Evolutionary conservation across 2,329 filamentous ascomycete genomes (phyloP), one percentile per base, ranked within the genome.

Genomic region (Coniosporium tulheliwenetii): DNA sequence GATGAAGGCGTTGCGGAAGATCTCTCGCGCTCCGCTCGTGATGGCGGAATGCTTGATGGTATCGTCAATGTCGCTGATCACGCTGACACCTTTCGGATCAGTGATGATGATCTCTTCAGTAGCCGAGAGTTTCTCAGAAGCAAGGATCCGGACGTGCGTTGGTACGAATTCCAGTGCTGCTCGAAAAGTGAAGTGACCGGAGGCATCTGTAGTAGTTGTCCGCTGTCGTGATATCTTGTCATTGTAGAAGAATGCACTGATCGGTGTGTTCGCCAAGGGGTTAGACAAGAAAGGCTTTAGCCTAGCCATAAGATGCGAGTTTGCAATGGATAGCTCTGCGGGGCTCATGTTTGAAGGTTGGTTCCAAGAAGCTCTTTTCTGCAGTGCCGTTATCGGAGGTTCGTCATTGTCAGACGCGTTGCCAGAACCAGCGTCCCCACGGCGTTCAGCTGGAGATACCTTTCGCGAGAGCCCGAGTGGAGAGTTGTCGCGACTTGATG

Each of bases 1-100:
- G 40, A 95, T 80, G 55, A 98, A 98, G 0, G 86, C 91, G 57
- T 95, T 96, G 43, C 89, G 79, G 59, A 96, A 96, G 45, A 96
- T 95, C 55, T 96, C 91, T 44, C 86, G 79, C 1, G 89, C 81
- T 5, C 93, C 91, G 40, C 75, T 75, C 2, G 77, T 74, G 48
- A 98, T 95, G 42, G 87, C 93, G 14, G 91, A 95, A 52, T 86
- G 81, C 59, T 98, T 98, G 55, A 98, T 80, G 0, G 91, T 98
- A 59, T 98, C 91, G 54, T 98, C 91, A 47, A 98, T 91, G 56
- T 98, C 91, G 56, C 85, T 96, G 57, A 98, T 96, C 43, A 98
- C 55, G 58, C 87, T 96, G 46, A 98, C 74, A 34, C 91, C 91
- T 15, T 66, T 68, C 0, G 82, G 75, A 43, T 89, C 81, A 3